A percentile compares a stretch with the other conserved stretches of the same genome.
These are phyloP conservation scores for Hypoxylon sp. DNA, from an alignment of 2,329 filamentous ascomycete genomes.

Conservation along the genomic window DNA sequence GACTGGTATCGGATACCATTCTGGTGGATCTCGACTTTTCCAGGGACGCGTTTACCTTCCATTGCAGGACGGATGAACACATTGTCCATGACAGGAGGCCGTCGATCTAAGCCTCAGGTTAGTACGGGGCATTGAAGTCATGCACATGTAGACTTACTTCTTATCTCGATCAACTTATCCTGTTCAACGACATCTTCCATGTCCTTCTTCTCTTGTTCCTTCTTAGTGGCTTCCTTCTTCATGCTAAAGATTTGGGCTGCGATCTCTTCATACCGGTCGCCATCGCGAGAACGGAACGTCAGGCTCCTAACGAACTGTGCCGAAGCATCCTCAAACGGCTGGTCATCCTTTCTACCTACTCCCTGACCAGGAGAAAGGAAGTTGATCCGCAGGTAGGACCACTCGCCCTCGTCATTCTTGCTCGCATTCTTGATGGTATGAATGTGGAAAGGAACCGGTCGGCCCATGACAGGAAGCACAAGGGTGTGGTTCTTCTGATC, in stretches of 20 bases:
- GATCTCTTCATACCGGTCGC: slow-evolving; percentile 90
- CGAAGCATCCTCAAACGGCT: slow-evolving; percentile 95
- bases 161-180: slow-evolving; percentile 94
- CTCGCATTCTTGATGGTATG: slow-evolving; percentile 98
- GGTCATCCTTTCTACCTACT: slow-evolving; percentile 96
- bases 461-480: slow-evolving; percentile 95
- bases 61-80: slow-evolving; percentile 95
- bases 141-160: slow-evolving; percentile 72
- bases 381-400: slow-evolving; percentile 94
- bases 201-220: slow-evolving; percentile 99
- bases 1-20: slow-evolving; percentile 98
- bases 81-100: slow-evolving; percentile 90
- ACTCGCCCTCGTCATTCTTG: slow-evolving; percentile 96
- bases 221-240: slow-evolving; percentile 91
- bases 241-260: slow-evolving; percentile 94
- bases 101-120: slow-evolving; percentile 78
- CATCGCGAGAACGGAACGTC: slow-evolving; percentile 93
- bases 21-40: slow-evolving; percentile 97
- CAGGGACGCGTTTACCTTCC: slow-evolving; percentile 96
- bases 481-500: slow-evolving; percentile 92
- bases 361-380: slow-evolving; percentile 97
- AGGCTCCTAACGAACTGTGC: slow-evolving; percentile 96
- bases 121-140: slow-evolving; percentile 52
- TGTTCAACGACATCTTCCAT: slow-evolving; percentile 99
- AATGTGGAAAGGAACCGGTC: slow-evolving; percentile 98